Evolutionary conservation across 352 stramenopile genomes (phyloP).

Genomic region (Phytopythium chamaehyphon): DNA sequence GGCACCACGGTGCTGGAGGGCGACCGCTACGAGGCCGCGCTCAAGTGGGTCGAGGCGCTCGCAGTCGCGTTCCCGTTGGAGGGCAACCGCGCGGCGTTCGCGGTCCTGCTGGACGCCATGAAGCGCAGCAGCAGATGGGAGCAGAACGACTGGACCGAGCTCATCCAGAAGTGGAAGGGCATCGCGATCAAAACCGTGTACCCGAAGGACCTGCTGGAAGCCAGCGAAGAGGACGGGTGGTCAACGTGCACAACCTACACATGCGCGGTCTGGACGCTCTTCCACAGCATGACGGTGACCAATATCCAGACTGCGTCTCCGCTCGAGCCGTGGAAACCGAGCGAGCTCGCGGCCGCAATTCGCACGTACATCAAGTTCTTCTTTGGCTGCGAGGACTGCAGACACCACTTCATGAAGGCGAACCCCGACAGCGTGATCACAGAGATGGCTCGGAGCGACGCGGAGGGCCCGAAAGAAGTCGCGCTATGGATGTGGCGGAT

Average conservation of each 20-base stretch:
- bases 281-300: conserved; percentile 67
- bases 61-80: conserved; percentile 58
- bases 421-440: conserved; percentile 61
- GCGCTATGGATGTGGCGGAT: conserved; percentile 78
- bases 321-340: conserved; percentile 41
- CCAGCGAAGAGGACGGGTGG: conserved; percentile 44
- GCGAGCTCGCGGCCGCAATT: conserved; percentile 52
- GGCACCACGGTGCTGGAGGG: conserved; percentile 54
- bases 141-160: conserved; percentile 45
- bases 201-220: conserved; percentile 55
- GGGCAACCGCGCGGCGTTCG: conserved; percentile 53
- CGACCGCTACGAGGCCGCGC: conserved; percentile 53
- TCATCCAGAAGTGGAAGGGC: conserved; percentile 66
- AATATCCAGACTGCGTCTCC: conserved; percentile 21
- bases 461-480: conserved; percentile 33
- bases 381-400: conserved; percentile 78
- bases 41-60: conserved; percentile 64
- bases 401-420: conserved; percentile 61
- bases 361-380: conserved; percentile 75
- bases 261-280: conserved; percentile 78
- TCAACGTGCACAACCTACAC: conserved; percentile 72
- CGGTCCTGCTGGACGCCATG: conserved; percentile 30
- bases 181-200: conserved; percentile 40
- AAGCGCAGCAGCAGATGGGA: conserved; percentile 43
- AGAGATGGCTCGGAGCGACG: conserved; percentile 31